Conservation (phyloP, 495 filamentous ascomycete genomes). For the Daldinia bambusicola region DNA sequence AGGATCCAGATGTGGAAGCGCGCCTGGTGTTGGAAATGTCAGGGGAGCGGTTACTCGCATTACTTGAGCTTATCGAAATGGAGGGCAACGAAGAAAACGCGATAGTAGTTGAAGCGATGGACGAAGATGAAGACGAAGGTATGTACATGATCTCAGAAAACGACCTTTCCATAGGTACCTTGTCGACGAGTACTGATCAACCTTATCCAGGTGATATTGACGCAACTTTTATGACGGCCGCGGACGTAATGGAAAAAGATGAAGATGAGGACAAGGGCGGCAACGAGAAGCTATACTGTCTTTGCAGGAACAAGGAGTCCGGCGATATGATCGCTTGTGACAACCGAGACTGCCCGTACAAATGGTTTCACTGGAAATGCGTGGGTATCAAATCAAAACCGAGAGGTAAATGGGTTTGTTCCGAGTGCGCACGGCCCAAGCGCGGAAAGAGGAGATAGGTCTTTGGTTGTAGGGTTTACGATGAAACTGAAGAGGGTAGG, state of each 20-base stretch:
- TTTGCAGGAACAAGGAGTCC: slow-evolving; percentile 85
- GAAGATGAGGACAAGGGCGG: slow-evolving; percentile 73
- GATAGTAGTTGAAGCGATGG: slow-evolving; percentile 38
- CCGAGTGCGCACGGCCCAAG: slow-evolving; percentile 67
- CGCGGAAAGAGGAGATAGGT: slow-evolving; percentile 20
- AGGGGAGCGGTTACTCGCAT: slow-evolving; percentile 50
- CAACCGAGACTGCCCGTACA: slow-evolving; percentile 85
- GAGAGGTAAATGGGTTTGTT: slow-evolving; percentile 89
- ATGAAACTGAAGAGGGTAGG: neutral
- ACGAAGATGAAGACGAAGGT: slow-evolving; percentile 33
- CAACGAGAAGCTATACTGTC: slow-evolving; percentile 79
- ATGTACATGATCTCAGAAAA: neutral
- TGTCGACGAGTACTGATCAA: slow-evolving; percentile 1
- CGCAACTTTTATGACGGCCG: slow-evolving; percentile 34
- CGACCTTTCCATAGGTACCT: neutral
- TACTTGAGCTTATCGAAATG: slow-evolving; percentile 48
- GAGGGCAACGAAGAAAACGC: slow-evolving; percentile 44
- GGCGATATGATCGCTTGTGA: slow-evolving; percentile 99
- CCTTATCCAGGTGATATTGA: slow-evolving; percentile 23
- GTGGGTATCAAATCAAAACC: slow-evolving; percentile 88
- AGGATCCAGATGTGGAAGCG: slow-evolving; percentile 49
- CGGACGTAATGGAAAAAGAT: slow-evolving; percentile 21
- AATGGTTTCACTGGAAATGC: slow-evolving; percentile 98
- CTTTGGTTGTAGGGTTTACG: neutral
- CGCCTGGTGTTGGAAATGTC: slow-evolving; percentile 51